A percentile compares a stretch with the other conserved stretches of the same genome.
These are phyloP conservation scores for Furcasterigmium furcatum DNA, from an alignment of 2,329 filamentous ascomycete species.

Conservation along the genomic window DNA sequence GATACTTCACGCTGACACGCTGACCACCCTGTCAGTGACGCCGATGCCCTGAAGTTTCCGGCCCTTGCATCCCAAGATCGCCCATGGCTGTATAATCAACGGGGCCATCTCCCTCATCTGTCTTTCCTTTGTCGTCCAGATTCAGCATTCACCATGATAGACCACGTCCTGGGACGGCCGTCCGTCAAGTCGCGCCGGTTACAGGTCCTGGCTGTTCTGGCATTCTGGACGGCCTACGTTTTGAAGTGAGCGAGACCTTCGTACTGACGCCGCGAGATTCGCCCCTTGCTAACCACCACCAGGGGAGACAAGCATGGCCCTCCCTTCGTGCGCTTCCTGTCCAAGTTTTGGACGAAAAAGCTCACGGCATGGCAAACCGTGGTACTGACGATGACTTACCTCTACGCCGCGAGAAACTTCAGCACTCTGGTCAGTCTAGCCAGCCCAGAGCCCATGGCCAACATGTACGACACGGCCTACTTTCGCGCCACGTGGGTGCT, in stretches of 20 bases:
- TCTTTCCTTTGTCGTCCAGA: neutral
- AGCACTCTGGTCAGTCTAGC: constrained; percentile 88
- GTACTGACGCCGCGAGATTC: neutral
- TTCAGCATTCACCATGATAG: constrained; percentile 50
- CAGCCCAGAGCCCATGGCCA: constrained; percentile 88
- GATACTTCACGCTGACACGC: neutral
- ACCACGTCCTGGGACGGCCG: constrained; percentile 88
- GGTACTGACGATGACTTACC: constrained; percentile 81
- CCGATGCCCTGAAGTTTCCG: neutral
- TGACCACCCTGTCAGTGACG: neutral
- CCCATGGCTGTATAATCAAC: neutral
- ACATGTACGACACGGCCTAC: constrained; percentile 88
- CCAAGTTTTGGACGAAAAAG: constrained; percentile 63
- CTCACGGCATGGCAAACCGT: constrained; percentile 89
- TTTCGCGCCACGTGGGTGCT: constrained; percentile 97
- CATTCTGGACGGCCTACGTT: constrained; percentile 87
- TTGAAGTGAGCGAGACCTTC: constrained; percentile 50
- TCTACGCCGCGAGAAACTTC: constrained; percentile 91
- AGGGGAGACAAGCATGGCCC: constrained; percentile 84
- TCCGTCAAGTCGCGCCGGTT: constrained; percentile 89
- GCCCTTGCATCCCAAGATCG: neutral
- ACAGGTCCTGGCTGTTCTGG: constrained; percentile 86
- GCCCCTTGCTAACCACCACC: neutral
- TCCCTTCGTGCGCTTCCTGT: constrained; percentile 68
- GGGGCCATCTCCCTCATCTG: neutral